phyloP scores from a whole-genome alignment of 2,329 filamentous ascomycete genomes.

The Microcyclosporella mali region DNA sequence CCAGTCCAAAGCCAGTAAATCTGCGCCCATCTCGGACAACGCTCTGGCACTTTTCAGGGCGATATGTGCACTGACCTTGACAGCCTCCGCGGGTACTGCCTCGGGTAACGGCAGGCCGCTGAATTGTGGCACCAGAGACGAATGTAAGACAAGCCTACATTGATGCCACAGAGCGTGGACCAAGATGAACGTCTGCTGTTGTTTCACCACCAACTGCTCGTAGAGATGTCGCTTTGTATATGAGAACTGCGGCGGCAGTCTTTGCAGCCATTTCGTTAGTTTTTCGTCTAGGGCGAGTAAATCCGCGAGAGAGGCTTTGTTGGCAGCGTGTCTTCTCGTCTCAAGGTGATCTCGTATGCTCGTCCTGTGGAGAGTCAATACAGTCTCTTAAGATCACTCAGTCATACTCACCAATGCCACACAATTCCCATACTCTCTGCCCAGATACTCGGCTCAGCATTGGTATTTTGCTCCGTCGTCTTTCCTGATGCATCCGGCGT shows the following conservation, averaged over 20 bases:
- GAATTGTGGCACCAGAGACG: slow-evolving; percentile 4
- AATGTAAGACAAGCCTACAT: slow-evolving; percentile 1
- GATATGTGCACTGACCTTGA: not conserved
- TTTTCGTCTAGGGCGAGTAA: not conserved
- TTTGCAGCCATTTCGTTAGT: not conserved
- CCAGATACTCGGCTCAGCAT: not conserved
- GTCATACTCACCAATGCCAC: not conserved
- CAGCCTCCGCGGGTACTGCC: not conserved
- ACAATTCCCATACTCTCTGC: not conserved
- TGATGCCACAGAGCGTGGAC: slow-evolving; percentile 1
- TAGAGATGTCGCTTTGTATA: slow-evolving; percentile 2
- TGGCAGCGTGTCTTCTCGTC: not conserved
- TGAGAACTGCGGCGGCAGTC: not conserved
- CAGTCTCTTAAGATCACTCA: not conserved
- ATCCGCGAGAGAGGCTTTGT: not conserved
- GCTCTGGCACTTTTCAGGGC: not conserved
- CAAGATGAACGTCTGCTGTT: not conserved
- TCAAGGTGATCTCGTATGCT: slow-evolving; percentile 3
- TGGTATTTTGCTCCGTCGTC: not conserved
- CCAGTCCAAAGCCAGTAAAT: slow-evolving; percentile 4
- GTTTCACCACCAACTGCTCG: slow-evolving; percentile 3
- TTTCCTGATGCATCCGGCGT: not conserved
- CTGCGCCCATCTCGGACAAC: not conserved
- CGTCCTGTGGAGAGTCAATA: not conserved
- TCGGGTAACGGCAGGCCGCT: not conserved